Evolutionary conservation across 371 early-diverging fungal species (phyloP).

Genomic region (Mortierella sp.): DNA sequence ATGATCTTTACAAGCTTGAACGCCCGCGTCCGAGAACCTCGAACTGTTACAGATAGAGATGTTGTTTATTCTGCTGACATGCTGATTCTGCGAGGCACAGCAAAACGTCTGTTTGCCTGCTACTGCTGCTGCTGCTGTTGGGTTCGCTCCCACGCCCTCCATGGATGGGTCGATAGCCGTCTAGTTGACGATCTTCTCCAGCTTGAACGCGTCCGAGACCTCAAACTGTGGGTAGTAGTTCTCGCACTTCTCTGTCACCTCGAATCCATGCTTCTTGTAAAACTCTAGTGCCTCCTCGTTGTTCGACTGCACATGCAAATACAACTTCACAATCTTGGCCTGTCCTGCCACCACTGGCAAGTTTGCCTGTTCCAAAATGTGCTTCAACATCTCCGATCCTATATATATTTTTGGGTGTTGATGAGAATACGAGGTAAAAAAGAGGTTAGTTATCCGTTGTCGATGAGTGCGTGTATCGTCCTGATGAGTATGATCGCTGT

Average conservation of each 20-base stretch:
- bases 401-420: background rate
- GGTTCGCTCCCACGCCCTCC: background rate
- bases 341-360: conserved; percentile 33
- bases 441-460: background rate
- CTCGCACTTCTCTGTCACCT: conserved; percentile 70
- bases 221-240: conserved; percentile 92
- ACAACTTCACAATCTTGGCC: conserved; percentile 68
- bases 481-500: background rate
- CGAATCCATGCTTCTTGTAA: conserved; percentile 90
- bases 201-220: conserved; percentile 85
- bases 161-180: background rate
- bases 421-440: no score
- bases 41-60: no score
- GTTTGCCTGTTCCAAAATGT: conserved; percentile 71
- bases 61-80: no score
- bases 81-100: no score
- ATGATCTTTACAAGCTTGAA: no score
- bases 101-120: background rate
- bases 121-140: background rate
- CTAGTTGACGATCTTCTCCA: conserved; percentile 61
- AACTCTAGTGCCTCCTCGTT: conserved; percentile 91
- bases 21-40: no score
- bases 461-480: background rate
- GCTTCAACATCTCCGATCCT: conserved; percentile 74
- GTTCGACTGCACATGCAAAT: conserved; percentile 92